Percentiles rank a stretch among this genome's conserved stretches.
Conservation (phyloP, 1,284 basidiomycete genomes). For the Microbotryum scabiosae region DNA sequence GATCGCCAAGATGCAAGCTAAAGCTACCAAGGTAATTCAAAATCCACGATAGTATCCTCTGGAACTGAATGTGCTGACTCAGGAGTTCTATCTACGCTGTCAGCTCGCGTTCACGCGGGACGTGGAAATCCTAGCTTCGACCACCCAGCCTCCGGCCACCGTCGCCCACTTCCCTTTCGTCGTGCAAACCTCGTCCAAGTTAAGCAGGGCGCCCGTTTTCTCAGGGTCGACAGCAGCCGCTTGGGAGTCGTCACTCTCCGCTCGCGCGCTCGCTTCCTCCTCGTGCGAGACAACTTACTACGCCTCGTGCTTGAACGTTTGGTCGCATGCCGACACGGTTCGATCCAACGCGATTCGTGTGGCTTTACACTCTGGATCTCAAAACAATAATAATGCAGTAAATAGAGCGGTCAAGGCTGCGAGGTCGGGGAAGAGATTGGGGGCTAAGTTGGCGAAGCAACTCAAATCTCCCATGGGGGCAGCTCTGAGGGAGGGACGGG, state of each 20-base stretch:
- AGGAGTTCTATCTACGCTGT: background rate
- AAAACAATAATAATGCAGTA: conserved; percentile 16
- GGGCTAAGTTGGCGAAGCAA: conserved; percentile 13
- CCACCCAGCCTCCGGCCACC: conserved; percentile 79
- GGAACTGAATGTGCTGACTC: conserved; percentile 31
- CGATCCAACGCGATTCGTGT: conserved; percentile 47
- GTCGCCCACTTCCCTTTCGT: conserved; percentile 84
- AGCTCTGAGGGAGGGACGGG: conserved; percentile 25
- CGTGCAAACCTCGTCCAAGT: conserved; percentile 33
- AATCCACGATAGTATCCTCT: conserved; percentile 28
- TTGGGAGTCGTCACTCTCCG: conserved; percentile 60
- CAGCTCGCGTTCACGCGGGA: conserved; percentile 80
- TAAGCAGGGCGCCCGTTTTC: conserved; percentile 8
- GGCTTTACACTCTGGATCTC: conserved; percentile 11
- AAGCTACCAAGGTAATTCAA: conserved; percentile 67
- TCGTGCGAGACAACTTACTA: conserved; percentile 54
- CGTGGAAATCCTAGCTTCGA: conserved; percentile 88
- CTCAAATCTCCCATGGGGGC: conserved; percentile 15
- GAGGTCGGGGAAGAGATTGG: conserved; percentile 10
- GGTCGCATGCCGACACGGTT: conserved; percentile 84
- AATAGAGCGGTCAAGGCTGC: conserved; percentile 30
- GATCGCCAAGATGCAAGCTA: conserved; percentile 76
- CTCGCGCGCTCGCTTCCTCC: conserved; percentile 46
- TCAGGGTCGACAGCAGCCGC: conserved; percentile 22
- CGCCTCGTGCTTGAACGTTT: conserved; percentile 82